A percentile compares a stretch with the other conserved stretches of the same genome.
Evolutionary conservation across 345 rosid genomes (phyloP).

Genomic region (Anacardium occidentale): DNA sequence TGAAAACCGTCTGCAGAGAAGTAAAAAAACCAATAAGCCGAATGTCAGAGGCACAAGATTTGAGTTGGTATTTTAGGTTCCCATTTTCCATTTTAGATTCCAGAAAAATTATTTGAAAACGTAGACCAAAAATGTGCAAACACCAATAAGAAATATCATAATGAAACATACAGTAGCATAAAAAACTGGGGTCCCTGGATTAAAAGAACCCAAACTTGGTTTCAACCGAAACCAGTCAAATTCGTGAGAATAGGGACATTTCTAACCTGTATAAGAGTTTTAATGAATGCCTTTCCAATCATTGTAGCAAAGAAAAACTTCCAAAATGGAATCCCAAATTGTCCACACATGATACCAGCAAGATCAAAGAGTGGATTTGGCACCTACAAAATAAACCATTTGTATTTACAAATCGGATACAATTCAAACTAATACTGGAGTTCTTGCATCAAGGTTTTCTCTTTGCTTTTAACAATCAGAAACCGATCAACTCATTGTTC

Average conservation of each 20-base stretch:
- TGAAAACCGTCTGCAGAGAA: slow-evolving; percentile 72
- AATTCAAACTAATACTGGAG: background rate
- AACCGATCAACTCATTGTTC: no score
- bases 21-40: background rate
- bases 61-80: no score
- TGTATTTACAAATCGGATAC: slow-evolving; percentile 3
- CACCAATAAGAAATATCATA: background rate
- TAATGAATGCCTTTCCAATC: slow-evolving; percentile 86
- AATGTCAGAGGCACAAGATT: background rate
- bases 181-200: background rate
- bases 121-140: background rate
- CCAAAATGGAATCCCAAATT: slow-evolving; percentile 91
- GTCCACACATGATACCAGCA: slow-evolving; percentile 99
- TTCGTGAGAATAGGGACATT: background rate
- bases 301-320: slow-evolving; percentile 85
- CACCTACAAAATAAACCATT: slow-evolving; percentile 43
- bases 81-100: background rate
- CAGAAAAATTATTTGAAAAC: no score
- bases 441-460: no score
- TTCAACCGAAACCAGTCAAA: background rate
- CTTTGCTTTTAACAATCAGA: no score
- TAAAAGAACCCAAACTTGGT: background rate
- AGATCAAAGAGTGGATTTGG: slow-evolving; percentile 99
- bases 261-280: slow-evolving; percentile 93
- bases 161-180: background rate